Percentiles rank a stretch among this genome's conserved stretches.
Evolutionary conservation across 306 rosid species (phyloP).

Genomic region (Crotalaria pallida): DNA sequence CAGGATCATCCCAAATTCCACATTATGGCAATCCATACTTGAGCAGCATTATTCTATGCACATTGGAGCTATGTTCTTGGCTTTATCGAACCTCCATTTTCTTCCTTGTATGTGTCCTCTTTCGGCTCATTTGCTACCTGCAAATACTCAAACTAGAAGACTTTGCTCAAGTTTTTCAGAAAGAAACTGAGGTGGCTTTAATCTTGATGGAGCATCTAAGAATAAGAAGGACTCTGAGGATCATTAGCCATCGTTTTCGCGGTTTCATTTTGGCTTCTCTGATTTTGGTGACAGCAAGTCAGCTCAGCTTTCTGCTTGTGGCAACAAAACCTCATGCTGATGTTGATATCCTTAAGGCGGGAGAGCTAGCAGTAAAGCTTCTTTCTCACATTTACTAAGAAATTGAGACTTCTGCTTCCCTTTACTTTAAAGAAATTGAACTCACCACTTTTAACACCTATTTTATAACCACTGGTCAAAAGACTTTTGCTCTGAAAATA

Average conservation of each 20-base stretch:
- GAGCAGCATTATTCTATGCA: constrained; percentile 41
- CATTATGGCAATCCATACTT: constrained; percentile 49
- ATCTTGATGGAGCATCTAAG: constrained; percentile 66
- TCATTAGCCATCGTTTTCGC: constrained; percentile 83
- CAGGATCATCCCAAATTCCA: constrained; percentile 65
- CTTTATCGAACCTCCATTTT: constrained; percentile 71
- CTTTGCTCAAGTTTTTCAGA: constrained; percentile 53
- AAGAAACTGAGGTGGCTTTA: constrained; percentile 56
- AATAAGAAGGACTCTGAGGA: constrained; percentile 50
- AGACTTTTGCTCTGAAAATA: too few relatives aligned
- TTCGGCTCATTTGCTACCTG: constrained; percentile 62
- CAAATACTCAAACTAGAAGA: constrained; percentile 68
- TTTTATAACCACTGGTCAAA: too few relatives aligned
- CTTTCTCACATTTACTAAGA: background rate
- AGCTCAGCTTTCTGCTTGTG: constrained; percentile 58
- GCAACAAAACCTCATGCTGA: constrained; percentile 42
- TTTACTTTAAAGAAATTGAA: too few relatives aligned
- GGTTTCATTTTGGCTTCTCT: constrained; percentile 60
- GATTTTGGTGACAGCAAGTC: constrained; percentile 73
- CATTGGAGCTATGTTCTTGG: constrained; percentile 82
- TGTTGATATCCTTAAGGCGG: constrained; percentile 63
- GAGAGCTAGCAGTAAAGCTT: constrained; percentile 71
- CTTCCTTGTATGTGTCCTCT: constrained; percentile 74
- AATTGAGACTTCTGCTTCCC: background rate
- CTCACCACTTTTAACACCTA: too few relatives aligned